Conservation (phyloP, 2,329 filamentous ascomycete species). For the Chaetothyriales sp. region DNA sequence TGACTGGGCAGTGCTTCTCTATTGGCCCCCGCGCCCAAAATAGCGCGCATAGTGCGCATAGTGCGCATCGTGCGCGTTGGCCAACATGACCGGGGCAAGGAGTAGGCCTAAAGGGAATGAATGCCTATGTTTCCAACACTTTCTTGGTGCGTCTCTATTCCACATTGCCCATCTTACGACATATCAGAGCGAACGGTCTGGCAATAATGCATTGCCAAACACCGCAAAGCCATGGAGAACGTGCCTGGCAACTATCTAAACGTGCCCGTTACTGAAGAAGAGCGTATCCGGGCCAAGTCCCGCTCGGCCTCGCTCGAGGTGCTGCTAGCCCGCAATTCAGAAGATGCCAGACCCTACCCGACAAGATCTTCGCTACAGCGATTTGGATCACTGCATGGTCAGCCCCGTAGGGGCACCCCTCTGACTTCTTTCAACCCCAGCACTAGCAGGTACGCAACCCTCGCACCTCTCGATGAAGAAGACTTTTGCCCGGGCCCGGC, state of each 20-base stretch:
- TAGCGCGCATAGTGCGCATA: too few species aligned
- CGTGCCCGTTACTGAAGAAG: slow-evolving; percentile 13
- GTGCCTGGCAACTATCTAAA: slow-evolving; percentile 8
- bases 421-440: not conserved
- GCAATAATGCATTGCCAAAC: too few species aligned
- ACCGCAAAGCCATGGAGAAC: slow-evolving; percentile 10
- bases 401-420: not conserved
- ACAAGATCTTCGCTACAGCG: not conserved
- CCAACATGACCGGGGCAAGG: too few species aligned
- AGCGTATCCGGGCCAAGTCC: slow-evolving; percentile 9
- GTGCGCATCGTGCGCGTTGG: too few species aligned
- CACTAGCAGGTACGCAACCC: slow-evolving; percentile 7
- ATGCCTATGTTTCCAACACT: too few species aligned
- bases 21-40: too few species aligned
- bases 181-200: too few species aligned
- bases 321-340: slow-evolving; percentile 1
- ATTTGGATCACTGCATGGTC: slow-evolving; percentile 7
- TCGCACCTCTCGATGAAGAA: slow-evolving; percentile 13
- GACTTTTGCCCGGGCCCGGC: slow-evolving; percentile 10
- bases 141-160: too few species aligned
- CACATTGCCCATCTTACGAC: too few species aligned
- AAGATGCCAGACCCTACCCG: slow-evolving; percentile 2
- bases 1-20: too few species aligned
- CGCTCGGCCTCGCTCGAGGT: not conserved
- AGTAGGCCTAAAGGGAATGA: too few species aligned